Evolutionary conservation across 805 yeast species (phyloP).

Genomic region (Schizosaccharomyces cryophilus): DNA sequence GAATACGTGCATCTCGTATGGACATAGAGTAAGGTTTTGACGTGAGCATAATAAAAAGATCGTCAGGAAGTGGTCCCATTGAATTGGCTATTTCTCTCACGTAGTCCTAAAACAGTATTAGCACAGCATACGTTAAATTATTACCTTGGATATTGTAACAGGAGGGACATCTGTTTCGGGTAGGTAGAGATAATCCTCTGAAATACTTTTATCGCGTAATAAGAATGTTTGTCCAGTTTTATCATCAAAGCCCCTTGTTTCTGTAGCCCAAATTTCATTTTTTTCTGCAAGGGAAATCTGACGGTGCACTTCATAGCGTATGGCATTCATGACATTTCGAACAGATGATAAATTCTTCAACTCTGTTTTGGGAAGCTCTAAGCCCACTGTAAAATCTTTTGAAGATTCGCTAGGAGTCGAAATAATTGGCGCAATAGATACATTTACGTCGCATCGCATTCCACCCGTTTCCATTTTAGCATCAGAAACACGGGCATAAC

Average conservation of each 20-base stretch:
- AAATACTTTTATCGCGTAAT: slow-evolving; percentile 53
- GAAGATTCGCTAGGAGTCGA: slow-evolving; percentile 42
- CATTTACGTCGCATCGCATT: slow-evolving; percentile 79
- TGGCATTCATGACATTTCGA: neutral
- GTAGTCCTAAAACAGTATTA: neutral
- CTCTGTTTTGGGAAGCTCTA: neutral
- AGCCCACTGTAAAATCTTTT: slow-evolving; percentile 34
- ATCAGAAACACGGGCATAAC: slow-evolving; percentile 46
- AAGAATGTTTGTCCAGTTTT: slow-evolving; percentile 25
- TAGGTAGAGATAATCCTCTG: slow-evolving; percentile 74
- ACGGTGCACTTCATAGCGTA: slow-evolving; percentile 31
- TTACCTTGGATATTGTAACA: neutral
- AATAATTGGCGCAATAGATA: slow-evolving; percentile 28
- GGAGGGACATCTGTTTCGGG: slow-evolving; percentile 76
- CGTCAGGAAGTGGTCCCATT: neutral
- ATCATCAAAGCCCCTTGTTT: slow-evolving; percentile 90
- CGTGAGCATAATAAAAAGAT: neutral
- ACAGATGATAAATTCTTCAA: neutral
- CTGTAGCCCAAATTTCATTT: slow-evolving; percentile 20
- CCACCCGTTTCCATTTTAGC: slow-evolving; percentile 92
- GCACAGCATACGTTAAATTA: no score
- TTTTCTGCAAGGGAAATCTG: slow-evolving; percentile 29
- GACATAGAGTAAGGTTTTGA: neutral
- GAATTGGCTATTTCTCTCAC: neutral
- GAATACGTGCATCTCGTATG: neutral